Conservation (phyloP, 805 yeast genomes). For the Jamesozyma lodderae region DNA sequence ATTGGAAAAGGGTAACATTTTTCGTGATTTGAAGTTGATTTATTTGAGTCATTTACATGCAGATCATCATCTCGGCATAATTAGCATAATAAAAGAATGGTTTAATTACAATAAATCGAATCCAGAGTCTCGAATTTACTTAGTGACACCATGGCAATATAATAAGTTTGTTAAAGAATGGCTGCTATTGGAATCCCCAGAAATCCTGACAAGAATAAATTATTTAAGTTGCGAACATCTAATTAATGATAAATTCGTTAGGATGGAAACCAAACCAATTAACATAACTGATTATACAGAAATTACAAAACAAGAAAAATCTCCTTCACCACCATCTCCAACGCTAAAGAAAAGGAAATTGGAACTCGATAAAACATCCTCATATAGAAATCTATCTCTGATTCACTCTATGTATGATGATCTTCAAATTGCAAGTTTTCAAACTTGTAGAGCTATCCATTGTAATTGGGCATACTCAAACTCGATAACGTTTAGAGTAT, state of each 20-base stretch:
- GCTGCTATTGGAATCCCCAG: constrained; percentile 39
- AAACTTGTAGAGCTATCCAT: constrained; percentile 72
- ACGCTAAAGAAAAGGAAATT: constrained; percentile 16
- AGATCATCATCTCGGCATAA: constrained; percentile 87
- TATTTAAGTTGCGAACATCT: constrained; percentile 58
- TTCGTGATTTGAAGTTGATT: constrained; percentile 55
- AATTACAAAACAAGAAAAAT: constrained; percentile 5
- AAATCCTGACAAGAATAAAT: constrained; percentile 35
- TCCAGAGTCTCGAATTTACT: constrained; percentile 35
- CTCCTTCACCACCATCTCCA: neutral
- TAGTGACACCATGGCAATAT: constrained; percentile 72
- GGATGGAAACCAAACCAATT: constrained; percentile 27
- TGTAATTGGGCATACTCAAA: constrained; percentile 76
- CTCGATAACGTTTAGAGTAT: constrained; percentile 39
- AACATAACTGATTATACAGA: constrained; percentile 18
- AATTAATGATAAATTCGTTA: constrained; percentile 30
- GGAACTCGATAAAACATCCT: constrained; percentile 19
- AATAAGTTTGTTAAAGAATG: constrained; percentile 62
- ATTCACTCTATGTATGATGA: constrained; percentile 34
- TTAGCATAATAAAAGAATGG: constrained; percentile 67
- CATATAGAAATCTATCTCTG: constrained; percentile 19
- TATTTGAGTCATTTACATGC: constrained; percentile 90
- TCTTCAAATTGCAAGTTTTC: constrained; percentile 36
- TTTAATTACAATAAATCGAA: constrained; percentile 33
- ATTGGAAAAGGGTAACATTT: constrained; percentile 34